A percentile compares a stretch with the other conserved stretches of the same genome.
These are phyloP conservation scores for Perkinsus marinus DNA, from an alignment of 169 alveolate species.

Conservation along the genomic window DNA sequence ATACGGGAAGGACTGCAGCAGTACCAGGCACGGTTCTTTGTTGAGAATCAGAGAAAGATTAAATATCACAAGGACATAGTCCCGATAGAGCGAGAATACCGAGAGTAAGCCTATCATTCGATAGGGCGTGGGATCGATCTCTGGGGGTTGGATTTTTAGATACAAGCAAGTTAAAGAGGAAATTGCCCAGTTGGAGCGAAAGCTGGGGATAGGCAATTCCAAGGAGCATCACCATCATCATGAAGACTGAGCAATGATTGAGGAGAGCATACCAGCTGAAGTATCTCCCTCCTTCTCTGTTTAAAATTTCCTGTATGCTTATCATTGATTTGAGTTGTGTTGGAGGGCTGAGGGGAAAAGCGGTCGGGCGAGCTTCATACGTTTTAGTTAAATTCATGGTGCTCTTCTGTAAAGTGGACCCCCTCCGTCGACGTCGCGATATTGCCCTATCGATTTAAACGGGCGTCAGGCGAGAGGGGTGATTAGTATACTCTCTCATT, in stretches of 20 bases:
- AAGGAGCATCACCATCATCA: neutral
- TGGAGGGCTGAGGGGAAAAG: too few species aligned
- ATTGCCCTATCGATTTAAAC: too few species aligned
- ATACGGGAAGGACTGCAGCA: slow-evolving; percentile 58
- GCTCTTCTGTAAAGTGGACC: too few species aligned
- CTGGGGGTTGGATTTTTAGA: neutral
- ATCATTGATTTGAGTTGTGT: too few species aligned
- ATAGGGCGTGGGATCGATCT: neutral
- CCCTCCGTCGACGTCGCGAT: too few species aligned
- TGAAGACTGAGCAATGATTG: neutral
- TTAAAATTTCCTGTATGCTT: too few species aligned
- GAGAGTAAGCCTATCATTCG: slow-evolving; percentile 30
- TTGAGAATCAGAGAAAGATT: slow-evolving; percentile 64
- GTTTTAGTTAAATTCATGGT: too few species aligned
- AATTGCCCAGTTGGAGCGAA: neutral
- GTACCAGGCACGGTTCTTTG: slow-evolving; percentile 63
- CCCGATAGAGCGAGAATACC: slow-evolving; percentile 72
- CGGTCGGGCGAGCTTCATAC: too few species aligned
- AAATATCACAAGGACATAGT: slow-evolving; percentile 69
- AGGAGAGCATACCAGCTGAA: too few species aligned
- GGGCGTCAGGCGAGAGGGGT: too few species aligned
- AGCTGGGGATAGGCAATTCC: neutral
- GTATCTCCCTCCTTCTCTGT: too few species aligned
- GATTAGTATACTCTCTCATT: too few species aligned
- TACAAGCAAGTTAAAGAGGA: neutral